phyloP scores from a whole-genome alignment of 495 filamentous ascomycete species.

The Neurospora cerealis region DNA sequence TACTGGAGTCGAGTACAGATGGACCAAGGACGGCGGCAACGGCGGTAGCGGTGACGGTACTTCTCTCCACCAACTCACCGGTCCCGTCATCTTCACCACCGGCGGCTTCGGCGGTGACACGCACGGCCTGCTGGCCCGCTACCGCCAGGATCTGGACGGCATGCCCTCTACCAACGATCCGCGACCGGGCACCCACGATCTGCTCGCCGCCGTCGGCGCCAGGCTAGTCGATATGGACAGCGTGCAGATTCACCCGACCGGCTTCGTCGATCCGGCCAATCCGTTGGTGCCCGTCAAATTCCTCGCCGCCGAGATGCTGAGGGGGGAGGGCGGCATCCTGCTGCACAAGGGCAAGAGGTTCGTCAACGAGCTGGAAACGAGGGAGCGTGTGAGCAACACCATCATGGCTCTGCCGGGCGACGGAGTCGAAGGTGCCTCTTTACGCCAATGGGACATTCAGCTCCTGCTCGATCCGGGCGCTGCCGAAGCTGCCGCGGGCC shows the following conservation, averaged over 20 bases:
- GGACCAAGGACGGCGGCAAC: background rate
- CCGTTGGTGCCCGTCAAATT: conserved; percentile 37
- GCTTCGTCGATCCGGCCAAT: conserved; percentile 55
- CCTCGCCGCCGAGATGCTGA: conserved; percentile 49
- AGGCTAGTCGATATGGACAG: conserved; percentile 47
- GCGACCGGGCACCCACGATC: conserved; percentile 35
- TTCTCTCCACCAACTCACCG: conserved; percentile 20
- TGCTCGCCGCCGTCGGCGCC: conserved; percentile 39
- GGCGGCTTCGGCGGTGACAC: conserved; percentile 53
- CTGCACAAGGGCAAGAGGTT: conserved; percentile 39
- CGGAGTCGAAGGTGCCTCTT: background rate
- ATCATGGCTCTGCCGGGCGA: conserved; percentile 31
- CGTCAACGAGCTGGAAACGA: conserved; percentile 46
- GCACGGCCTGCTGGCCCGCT: conserved; percentile 38
- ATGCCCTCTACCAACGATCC: conserved; percentile 53
- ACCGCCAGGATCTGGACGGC: conserved; percentile 45
- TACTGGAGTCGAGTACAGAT: conserved; percentile 26
- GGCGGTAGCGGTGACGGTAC: background rate
- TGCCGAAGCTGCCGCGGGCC: conserved; percentile 35
- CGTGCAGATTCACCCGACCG: conserved; percentile 57
- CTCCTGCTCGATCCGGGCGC: conserved; percentile 50
- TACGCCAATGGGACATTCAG: conserved; percentile 44
- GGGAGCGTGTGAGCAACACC: conserved; percentile 40
- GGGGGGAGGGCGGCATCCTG: conserved; percentile 49
- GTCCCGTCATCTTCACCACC: conserved; percentile 46